Evolutionary conservation across 306 rosid genomes (phyloP), one percentile per base, ranked within the genome.

Genomic region (Aeschynomene evenia): DNA sequence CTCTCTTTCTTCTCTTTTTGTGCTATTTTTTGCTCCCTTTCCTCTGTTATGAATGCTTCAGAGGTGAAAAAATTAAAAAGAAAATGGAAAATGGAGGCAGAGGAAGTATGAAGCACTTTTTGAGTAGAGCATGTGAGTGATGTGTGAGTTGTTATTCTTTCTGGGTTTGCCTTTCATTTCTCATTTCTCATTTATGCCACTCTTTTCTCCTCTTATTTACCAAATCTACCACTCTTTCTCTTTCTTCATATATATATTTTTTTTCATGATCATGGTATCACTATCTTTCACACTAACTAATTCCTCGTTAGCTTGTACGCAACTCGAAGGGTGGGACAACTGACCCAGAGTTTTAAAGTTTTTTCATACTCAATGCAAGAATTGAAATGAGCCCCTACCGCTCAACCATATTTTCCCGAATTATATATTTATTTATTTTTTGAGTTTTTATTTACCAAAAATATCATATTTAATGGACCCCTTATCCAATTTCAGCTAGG

Each of bases 41-140:
- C 83, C 91, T 78, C 93, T 88, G 92, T 83, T 86, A 76, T 80
- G 60, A 28, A 69, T 57, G 70, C 70, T 57, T 80, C 92, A 84
- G 84, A 57, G 85, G 54, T 46, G 79, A 63, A 61, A 61, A 18
- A 70, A 66, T 16, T 4, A 2, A 48, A 49, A 33, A 15, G 3
- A 15, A 69, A 28, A 19, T 34, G 85, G 84, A 81, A 36, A 24
- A 21, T 11, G 23, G 1, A 65, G 79, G 78, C 78, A 72, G 80
- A 18, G 81, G 19, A 65, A 6, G 14, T 28, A 16, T 28, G 16
- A 43, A 15, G 34, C 1, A 36, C 40, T 8, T 5, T 3, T 4
- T 28, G 1, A 55, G 77, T 28, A 19, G 50, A 34, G 2, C 78
- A 68, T 75, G 79, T 68, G 83, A 80, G 85, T 73, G 82, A 24